phyloP scores from a whole-genome alignment of 345 rosid genomes.

The Citrus unshiu region DNA sequence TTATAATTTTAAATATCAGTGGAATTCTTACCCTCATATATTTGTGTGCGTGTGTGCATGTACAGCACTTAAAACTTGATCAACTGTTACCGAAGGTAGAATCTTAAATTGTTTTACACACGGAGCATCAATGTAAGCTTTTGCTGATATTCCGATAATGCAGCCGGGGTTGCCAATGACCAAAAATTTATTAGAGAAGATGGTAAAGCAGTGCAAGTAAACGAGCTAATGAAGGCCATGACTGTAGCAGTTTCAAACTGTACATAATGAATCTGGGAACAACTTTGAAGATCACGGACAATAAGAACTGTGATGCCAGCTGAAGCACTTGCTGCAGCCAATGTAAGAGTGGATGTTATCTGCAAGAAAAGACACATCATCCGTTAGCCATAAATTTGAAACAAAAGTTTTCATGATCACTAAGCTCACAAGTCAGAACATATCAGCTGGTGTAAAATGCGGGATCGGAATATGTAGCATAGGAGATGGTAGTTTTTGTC shows the following conservation, averaged over 20 bases:
- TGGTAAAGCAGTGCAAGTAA: slow-evolving; percentile 41
- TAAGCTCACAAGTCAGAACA: neutral
- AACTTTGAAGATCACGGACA: slow-evolving; percentile 56
- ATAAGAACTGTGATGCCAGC: slow-evolving; percentile 85
- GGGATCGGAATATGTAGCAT: too few relatives aligned
- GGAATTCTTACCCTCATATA: too few relatives aligned
- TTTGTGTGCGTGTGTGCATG: too few relatives aligned
- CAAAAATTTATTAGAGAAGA: slow-evolving; percentile 67
- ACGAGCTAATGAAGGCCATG: slow-evolving; percentile 74
- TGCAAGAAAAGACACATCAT: slow-evolving; percentile 20
- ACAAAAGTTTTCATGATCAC: neutral
- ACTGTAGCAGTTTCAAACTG: slow-evolving; percentile 71
- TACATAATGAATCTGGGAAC: slow-evolving; percentile 48
- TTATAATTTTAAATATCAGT: too few relatives aligned
- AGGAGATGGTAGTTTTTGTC: too few relatives aligned
- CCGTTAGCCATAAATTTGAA: neutral
- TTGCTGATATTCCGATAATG: too few relatives aligned
- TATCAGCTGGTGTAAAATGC: neutral
- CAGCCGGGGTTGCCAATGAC: slow-evolving; percentile 40
- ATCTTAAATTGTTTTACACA: neutral
- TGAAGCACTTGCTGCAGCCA: slow-evolving; percentile 77
- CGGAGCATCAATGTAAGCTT: neutral
- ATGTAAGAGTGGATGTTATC: slow-evolving; percentile 64
- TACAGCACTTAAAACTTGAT: too few relatives aligned
- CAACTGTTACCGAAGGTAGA: too few relatives aligned